Base-by-base conservation (phyloP, 1,284 basidiomycete genomes). In the Papiliotrema nemorosa region DNA sequence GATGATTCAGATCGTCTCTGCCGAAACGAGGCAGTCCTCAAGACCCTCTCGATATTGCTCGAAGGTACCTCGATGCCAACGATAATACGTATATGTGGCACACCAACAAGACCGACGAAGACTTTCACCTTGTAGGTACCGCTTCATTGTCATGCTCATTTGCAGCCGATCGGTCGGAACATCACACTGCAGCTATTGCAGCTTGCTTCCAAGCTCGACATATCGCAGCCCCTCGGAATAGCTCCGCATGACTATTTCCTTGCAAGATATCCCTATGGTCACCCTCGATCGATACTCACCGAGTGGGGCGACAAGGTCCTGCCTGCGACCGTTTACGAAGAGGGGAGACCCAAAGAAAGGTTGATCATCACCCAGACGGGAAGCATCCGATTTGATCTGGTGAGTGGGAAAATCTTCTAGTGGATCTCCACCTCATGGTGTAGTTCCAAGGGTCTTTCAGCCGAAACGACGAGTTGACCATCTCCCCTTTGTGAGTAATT, bases 381-480 rank as follows among this genome's bases (percentile, higher is more conserved):
- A 16, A 83, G 78, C n/a, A 79, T 85, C 62, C 81, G 88, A 42
- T 90, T 85, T 73, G 84, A 88, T 61, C 68, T 91, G 14, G 70
- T 72, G 42, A 53, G 63, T 60, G 25, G 47, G 26, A 48, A 38
- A 7, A 35, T 20, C 12, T 5, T 13, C 36, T 29, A 20, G n/a
- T 36, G 16, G 47, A 39, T 53, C 49, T 54, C 34, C 50, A 20
- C 20, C n/a, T n/a, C n/a, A n/a, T n/a, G n/a, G n/a, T n/a, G n/a
- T 53, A 74, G 69, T 72, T 74, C 55, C 60, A 67, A 53, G 88
- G 87, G 1, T 57, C 81, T 2, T 90, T 90, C 73, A 85, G 84
- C 39, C 82, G 82, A 64, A 88, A 90, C 68, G 87, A 90, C 68
- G 83, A 88, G 66, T 78, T 88, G 22, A 86, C 85, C 0, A 79